Conservation (phyloP, 345 rosid genomes). For the Firmiana major region DNA sequence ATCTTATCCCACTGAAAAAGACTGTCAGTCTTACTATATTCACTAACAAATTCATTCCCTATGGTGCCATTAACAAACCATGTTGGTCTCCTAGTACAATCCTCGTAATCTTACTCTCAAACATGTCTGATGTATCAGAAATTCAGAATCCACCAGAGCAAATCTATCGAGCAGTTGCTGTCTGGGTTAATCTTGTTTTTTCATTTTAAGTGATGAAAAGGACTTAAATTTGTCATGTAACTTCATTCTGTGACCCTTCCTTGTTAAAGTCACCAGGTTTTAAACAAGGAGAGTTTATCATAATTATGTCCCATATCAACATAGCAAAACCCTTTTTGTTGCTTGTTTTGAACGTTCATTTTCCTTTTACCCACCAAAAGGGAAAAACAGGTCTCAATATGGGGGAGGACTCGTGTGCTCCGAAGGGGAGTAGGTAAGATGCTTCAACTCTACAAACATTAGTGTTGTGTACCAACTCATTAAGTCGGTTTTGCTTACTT, state of each 20-base stretch:
- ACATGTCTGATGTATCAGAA: not conserved
- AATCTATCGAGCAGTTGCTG: not conserved
- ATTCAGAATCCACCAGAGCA: not conserved
- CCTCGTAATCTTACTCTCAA: not conserved
- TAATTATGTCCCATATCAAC: not conserved
- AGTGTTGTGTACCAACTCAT: too few species aligned
- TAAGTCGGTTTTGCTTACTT: too few species aligned
- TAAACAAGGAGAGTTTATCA: not conserved
- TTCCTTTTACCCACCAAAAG: not conserved
- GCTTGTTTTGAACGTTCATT: not conserved
- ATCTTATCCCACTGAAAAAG: too few species aligned
- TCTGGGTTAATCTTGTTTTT: not conserved
- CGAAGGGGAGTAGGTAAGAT: too few species aligned
- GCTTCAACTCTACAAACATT: too few species aligned
- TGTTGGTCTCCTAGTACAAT: not conserved
- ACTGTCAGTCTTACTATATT: not conserved
- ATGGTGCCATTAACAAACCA: not conserved
- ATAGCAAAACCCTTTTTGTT: slow-evolving; percentile 1
- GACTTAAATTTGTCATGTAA: not conserved
- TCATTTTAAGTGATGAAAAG: not conserved
- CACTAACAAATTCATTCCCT: not conserved
- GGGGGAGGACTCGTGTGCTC: not conserved
- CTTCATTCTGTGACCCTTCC: not conserved
- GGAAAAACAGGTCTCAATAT: not conserved
- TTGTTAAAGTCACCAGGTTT: not conserved